phyloP scores from a whole-genome alignment of 352 stramenopile species.

The Elongisporangium anandrum region DNA sequence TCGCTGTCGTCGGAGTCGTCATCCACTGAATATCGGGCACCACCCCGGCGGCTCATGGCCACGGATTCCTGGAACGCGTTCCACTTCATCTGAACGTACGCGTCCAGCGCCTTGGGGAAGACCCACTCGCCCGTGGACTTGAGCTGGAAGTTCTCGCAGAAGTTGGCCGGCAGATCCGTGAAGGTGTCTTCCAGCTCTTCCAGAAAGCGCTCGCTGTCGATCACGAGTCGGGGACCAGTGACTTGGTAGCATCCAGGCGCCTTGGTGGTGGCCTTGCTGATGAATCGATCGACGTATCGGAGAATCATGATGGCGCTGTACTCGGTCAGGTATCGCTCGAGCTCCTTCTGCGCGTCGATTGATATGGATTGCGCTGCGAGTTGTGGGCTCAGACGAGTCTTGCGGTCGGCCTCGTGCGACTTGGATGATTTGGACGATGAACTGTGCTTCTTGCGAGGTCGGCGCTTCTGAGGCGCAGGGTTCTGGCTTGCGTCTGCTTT shows the following conservation, averaged over 20 bases:
- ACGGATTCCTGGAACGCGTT: conserved; percentile 47
- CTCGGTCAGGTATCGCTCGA: conserved; percentile 64
- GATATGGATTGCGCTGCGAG: conserved; percentile 61
- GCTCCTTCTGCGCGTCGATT: conserved; percentile 59
- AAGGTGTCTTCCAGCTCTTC: conserved; percentile 65
- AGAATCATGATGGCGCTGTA: conserved; percentile 86
- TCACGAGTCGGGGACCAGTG: conserved; percentile 31
- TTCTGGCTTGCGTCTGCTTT: neutral
- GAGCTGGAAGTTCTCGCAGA: conserved; percentile 47
- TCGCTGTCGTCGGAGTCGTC: conserved; percentile 24
- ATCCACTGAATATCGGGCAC: conserved; percentile 7
- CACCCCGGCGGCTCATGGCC: conserved; percentile 3
- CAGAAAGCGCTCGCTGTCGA: conserved; percentile 64
- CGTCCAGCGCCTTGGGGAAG: conserved; percentile 53
- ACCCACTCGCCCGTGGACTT: conserved; percentile 38
- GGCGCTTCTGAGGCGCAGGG: neutral
- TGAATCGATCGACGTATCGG: conserved; percentile 81
- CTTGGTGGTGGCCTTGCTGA: conserved; percentile 70
- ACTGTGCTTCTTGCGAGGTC: neutral
- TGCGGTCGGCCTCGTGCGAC: neutral
- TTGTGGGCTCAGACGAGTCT: conserved; percentile 25
- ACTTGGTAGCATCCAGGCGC: conserved; percentile 65
- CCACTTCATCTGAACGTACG: conserved; percentile 81
- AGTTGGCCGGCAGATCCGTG: conserved; percentile 48
- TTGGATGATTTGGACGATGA: neutral